Evolutionary conservation across 345 rosid genomes (phyloP), one percentile per base, ranked within the genome.

Genomic region (Syzygium aromaticum): DNA sequence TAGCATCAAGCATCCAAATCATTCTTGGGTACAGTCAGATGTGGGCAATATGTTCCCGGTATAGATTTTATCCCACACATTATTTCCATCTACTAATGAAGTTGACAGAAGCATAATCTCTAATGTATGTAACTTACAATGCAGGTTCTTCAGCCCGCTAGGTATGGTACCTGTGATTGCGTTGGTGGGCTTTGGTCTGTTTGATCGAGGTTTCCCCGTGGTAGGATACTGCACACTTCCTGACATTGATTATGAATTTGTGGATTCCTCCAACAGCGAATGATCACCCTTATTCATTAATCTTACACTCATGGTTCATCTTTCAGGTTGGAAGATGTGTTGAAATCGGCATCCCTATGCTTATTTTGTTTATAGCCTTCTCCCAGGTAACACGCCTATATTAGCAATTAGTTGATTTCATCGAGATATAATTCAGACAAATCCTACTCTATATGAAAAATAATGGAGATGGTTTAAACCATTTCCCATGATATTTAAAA

Each of bases 41-140:
- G 89, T 96, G 99, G 99, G 99, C 94, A 51, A 95, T 98, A 46
- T 96, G 96, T 91, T 94, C 99, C 92, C 95, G 99, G 99, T 97
- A 93, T 77, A 77, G 17, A 53, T 3, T 56, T 56, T 28, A 19
- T 14, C 40, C 23, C 86, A 84, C 11, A 56, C 10, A 30, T 84
- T 5, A 22, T 30, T 56, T 28, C 61, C 46, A 7, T 89, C 86
- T 30, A 43, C 54, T 67, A 21, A 53, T 28, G 5, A 46, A 83
- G 85, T 11, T 38, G 19, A 49, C 23, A 67, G 86, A 17, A 10
- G 63, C 77, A 87, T 64, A 27, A 78, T 56, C 61, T 46, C 56
- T 77, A 54, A 33, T 53, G 28, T 77, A 77, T 46, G 54, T 84
- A 23, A 40, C 90, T 38, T 82, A 25, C 10, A 46, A 84, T 91